These are phyloP conservation scores for Hysterangium stoloniferum DNA, from an alignment of 768 basidiomycete species.

Conservation along the genomic window DNA sequence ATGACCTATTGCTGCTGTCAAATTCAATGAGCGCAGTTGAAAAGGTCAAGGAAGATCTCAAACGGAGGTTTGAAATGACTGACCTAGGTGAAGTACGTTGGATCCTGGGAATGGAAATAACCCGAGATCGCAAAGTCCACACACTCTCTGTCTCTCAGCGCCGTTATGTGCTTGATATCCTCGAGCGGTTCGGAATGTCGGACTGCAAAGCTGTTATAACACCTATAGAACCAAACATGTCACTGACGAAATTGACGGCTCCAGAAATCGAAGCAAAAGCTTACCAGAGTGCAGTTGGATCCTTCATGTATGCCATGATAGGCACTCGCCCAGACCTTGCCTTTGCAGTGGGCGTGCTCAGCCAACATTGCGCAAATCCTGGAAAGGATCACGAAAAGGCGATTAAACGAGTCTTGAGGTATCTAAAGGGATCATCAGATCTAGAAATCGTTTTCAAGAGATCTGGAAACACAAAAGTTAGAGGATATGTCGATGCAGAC, in stretches of 20 bases:
- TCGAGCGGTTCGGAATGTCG: not conserved
- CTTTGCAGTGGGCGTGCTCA: slow-evolving; percentile 8
- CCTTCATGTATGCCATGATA: slow-evolving; percentile 17
- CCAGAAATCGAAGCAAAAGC: not conserved
- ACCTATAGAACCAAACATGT: not conserved
- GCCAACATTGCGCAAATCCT: not conserved
- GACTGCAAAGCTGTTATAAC: not conserved
- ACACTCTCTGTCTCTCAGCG: not conserved
- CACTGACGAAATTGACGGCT: not conserved
- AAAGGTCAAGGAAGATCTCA: slow-evolving; percentile 7
- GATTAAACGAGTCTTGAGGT: slow-evolving; percentile 4
- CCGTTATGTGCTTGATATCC: not conserved
- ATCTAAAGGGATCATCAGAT: slow-evolving; percentile 2
- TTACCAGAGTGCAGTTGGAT: slow-evolving; percentile 10
- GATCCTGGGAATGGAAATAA: not conserved
- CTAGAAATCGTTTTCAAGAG: no score
- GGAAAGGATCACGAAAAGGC: not conserved
- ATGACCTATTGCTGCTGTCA: not conserved
- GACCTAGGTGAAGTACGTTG: not conserved
- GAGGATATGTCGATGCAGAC: slow-evolving; percentile 20
- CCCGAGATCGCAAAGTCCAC: not conserved
- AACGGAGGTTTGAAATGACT: not conserved
- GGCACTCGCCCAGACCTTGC: slow-evolving; percentile 13
- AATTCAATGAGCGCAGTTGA: not conserved
- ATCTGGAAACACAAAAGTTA: no score